These are phyloP conservation scores for Amphicarpaea edgeworthii DNA, from an alignment of 306 rosid species.

Conservation along the genomic window DNA sequence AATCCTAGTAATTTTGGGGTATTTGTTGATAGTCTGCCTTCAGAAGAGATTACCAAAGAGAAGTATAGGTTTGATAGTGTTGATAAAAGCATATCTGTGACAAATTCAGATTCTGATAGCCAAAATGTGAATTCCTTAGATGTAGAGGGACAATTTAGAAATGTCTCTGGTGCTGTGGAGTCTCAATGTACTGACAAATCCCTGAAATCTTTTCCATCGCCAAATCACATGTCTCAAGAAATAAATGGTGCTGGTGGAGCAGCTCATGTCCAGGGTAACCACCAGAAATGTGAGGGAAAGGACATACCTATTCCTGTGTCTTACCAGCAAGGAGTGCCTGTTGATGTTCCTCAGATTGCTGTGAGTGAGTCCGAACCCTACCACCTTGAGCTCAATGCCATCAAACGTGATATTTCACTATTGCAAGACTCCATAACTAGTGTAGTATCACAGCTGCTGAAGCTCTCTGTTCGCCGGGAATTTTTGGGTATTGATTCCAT, in stretches of 20 bases:
- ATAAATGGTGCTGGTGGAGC: slow-evolving; percentile 59
- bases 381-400: slow-evolving; percentile 71
- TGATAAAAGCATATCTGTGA: slow-evolving; percentile 60
- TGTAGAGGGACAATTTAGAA: slow-evolving; percentile 53
- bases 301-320: slow-evolving; percentile 52
- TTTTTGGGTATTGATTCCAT: slow-evolving; percentile 81
- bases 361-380: slow-evolving; percentile 65
- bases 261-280: slow-evolving; percentile 50
- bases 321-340: slow-evolving; percentile 58
- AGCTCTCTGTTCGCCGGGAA: slow-evolving; percentile 81
- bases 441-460: slow-evolving; percentile 67
- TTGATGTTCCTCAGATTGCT: slow-evolving; percentile 51
- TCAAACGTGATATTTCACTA: slow-evolving; percentile 64
- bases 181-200: slow-evolving; percentile 61
- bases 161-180: slow-evolving; percentile 48
- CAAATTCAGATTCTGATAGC: slow-evolving; percentile 66
- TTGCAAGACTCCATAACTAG: slow-evolving; percentile 72
- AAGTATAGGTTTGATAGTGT: slow-evolving; percentile 54
- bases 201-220: slow-evolving; percentile 45
- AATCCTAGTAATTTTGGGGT: slow-evolving; percentile 52
- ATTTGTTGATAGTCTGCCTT: slow-evolving; percentile 56
- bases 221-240: slow-evolving; percentile 65
- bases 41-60: slow-evolving; percentile 58
- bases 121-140: slow-evolving; percentile 56
- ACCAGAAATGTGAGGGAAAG: slow-evolving; percentile 57